Evolutionary conservation across 257 asterid species (phyloP), one percentile per base, ranked within the genome.

Genomic region (Eustoma russellianum): DNA sequence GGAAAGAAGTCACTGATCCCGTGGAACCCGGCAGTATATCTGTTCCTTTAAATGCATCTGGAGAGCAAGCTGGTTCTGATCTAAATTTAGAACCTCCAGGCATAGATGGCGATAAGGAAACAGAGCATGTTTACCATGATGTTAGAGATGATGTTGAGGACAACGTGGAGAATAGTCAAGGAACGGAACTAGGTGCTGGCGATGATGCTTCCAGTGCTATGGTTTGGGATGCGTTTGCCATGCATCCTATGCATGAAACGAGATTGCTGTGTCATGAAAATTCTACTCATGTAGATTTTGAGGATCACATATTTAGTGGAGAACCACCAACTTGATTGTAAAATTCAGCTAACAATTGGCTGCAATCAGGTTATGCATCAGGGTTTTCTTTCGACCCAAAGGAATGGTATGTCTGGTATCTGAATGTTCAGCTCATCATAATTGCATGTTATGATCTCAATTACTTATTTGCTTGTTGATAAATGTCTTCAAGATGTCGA

Each of bases 1-100:
- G 79, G 82, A 92, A 92, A 64, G 97, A 92, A 74, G 74, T 82
- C 40, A 34, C 72, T 13, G 98, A 90, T 50, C 71, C 94, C n/a
- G 65, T 80, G 56, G 96, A 88, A 40, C 79, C 64, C 56, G 95
- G 81, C 41, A 69, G 78, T 38, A 88, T 77, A 34, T 79, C 86
- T 17, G 78, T 82, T 73, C 83, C 86, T 54, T 66, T 71, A 54
- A 58, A 79, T 51, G 91, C 75, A 24, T 47, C 71, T 41, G 77
- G 50, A 12, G 43, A 38, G 12, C 87, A 70, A 74, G 65, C 77
- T 5, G 91, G 78, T 41, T 82, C 95, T 53, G 92, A 80, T 75
- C 88, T 77, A 35, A 80, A 78, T 71, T 77, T 73, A 12, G 95
- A 72, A 63, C 79, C 82, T 0, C 68, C 78, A 16, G 54, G 74